Evolutionary conservation across 495 filamentous ascomycete species (phyloP), one percentile per base, ranked within the genome.

Genomic region (Penicillium lividum): DNA sequence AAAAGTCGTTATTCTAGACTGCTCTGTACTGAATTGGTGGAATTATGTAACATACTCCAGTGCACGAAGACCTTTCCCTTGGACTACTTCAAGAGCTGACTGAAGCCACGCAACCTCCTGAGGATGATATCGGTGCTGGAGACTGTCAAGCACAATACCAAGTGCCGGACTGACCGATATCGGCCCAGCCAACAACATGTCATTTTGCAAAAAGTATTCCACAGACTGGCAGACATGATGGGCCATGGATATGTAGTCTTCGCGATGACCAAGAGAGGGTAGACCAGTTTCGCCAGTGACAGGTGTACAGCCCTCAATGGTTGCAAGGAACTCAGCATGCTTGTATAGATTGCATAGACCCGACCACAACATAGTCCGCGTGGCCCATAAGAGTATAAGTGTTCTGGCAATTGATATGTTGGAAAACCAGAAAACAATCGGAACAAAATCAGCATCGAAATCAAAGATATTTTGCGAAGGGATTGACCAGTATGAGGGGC

Each of bases 321-420:
- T 4, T 40, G 38, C 15, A 15, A 40, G 38, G 13, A 40, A n/a
- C 5, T 16, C 11, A 15, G 15, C 13, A 40, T n/a, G 11, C 45
- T 28, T 36, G 56, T 68, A 65, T 8, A 68, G 34, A 62, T 63
- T 57, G 33, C 60, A 57, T 25, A 69, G 54, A 4, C 63, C 59
- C 9, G 55, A 61, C 62, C 59, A 68, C 38, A 76, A 54, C 49
- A 76, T 63, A 8, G 61, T 38, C 13, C 48, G 33, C 5, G 63
- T 62, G 0, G 69, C 65, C 75, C 73, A 78, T 42, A 71, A 69
- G 4, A 73, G 27, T 16, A 69, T 68, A n/a, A 71, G 61, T 13
- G 67, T 74, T 8, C 63, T 54, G 15, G 69, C 71, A 6, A 51
- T 64, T 11, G 27, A 13, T 4, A 70, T 42, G 43, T 68, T 57